phyloP scores from a whole-genome alignment of 768 basidiomycete genomes.

The Xerocomellus amylosporus region DNA sequence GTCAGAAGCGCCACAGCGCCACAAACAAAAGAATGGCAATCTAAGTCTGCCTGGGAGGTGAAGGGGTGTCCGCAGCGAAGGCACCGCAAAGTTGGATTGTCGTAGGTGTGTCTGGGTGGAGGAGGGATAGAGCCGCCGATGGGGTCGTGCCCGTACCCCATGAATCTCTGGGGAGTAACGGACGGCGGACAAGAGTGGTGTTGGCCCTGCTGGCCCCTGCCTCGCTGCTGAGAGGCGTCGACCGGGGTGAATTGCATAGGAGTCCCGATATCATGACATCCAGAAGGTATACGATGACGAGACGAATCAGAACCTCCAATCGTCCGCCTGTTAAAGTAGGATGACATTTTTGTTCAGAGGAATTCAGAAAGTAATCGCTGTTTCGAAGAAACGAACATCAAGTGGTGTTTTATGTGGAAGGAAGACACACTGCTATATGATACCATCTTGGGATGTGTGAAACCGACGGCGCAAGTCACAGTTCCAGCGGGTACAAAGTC shows the following conservation, averaged over 20 bases:
- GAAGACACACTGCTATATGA: background rate
- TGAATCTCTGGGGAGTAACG: background rate
- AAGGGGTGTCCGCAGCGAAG: constrained; percentile 14
- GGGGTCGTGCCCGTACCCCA: background rate
- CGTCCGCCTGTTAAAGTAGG: constrained; percentile 6
- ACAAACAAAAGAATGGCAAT: constrained; percentile 12
- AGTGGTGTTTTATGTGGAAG: background rate
- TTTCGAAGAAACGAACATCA: background rate
- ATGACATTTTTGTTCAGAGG: constrained; percentile 3
- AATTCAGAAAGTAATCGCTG: background rate
- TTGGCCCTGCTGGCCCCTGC: background rate
- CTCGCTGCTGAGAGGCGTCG: background rate
- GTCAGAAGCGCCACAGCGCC: constrained; percentile 12
- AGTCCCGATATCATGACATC: background rate
- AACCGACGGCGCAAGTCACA: background rate
- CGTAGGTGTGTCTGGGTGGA: background rate
- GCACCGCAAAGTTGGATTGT: constrained; percentile 1
- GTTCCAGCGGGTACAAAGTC: background rate
- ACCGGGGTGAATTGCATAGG: background rate
- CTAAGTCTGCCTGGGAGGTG: constrained; percentile 6
- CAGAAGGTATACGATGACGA: background rate
- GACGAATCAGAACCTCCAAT: background rate
- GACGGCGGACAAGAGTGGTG: background rate
- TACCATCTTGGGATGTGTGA: background rate
- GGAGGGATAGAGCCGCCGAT: constrained; percentile 1